Evolutionary conservation across 768 basidiomycete genomes (phyloP), one percentile per base, ranked within the genome.

Genomic region (Trametes cingulata): DNA sequence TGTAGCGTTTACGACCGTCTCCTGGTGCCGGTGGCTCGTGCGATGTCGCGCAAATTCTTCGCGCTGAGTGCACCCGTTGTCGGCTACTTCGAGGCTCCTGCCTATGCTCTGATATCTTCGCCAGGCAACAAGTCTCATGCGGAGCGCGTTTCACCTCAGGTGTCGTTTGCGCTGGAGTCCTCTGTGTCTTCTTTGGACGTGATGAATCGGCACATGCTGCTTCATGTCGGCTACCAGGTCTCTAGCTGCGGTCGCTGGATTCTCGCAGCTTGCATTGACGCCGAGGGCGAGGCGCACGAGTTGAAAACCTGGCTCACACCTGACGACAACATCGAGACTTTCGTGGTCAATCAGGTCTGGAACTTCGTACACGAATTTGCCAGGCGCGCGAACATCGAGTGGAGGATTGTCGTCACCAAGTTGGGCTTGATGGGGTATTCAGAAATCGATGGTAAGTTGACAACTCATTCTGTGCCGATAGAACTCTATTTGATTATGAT

Each of bases 161-260:
- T 80, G 27, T 71, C 72, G 7, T 79, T 80, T 52, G 67, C 67
- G 29, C 69, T 73, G 36, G 73, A 78, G 33, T 77, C 77, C 55
- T 78, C 77, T 19, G 67, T 72, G 1, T 72, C 71, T 7, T 71
- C 80, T 1, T 65, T 81, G 41, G 85, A 85, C 57, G 80, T 86
- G 15, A 53, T 81, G 47, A 83, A 86, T 52, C 74, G 81, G 27
- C 78, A 85, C 62, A 85, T 82, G 1, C 73, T 93, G 53, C 74
- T 95, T 43, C 93, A 95, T 69, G 79, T 93, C 39, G 93, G 84
- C 2, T 95, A 95, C 70, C 78, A 74, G 40, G 61, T 88, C 1
- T 86, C 87, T 12, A 65, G 70, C 5, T 89, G 87, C 58, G 82
- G 86, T 10, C 88, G 87, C 69, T 94, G 92, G 93, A 77, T 93